These are phyloP conservation scores for carrot (Daucus carota) DNA, from an alignment of 129 eudicot species.

Conservation along the genomic window DH1_v3.0 NC_030388.2:26296001-26296500, in stretches of 20 bases:
- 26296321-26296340: constrained; percentile 88
- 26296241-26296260: constrained; percentile 79
- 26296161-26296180: not conserved
- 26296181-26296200: too few species aligned
- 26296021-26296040: constrained; percentile 69
- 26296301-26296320: constrained; percentile 90
- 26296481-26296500: constrained; percentile 84
- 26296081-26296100: constrained; percentile 80
- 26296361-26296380: constrained; percentile 55
- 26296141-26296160: not conserved
- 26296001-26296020: constrained; percentile 83
- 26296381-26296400: constrained; percentile 97
- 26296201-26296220: not conserved
- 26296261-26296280: constrained; percentile 88
- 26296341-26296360: constrained; percentile 98
- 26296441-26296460: constrained; percentile 97
- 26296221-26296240: not conserved
- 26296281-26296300: constrained; percentile 80
- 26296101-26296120: constrained; percentile 99
- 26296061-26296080: constrained; percentile 87
- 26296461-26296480: constrained; percentile 95
- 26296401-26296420: constrained; percentile 85
- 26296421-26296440: constrained; percentile 89
- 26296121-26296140: constrained; percentile 21
- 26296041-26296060: constrained; percentile 98